These are phyloP conservation scores for Phytophthora idaei DNA, from an alignment of 352 stramenopile species.

Conservation along the genomic window DNA sequence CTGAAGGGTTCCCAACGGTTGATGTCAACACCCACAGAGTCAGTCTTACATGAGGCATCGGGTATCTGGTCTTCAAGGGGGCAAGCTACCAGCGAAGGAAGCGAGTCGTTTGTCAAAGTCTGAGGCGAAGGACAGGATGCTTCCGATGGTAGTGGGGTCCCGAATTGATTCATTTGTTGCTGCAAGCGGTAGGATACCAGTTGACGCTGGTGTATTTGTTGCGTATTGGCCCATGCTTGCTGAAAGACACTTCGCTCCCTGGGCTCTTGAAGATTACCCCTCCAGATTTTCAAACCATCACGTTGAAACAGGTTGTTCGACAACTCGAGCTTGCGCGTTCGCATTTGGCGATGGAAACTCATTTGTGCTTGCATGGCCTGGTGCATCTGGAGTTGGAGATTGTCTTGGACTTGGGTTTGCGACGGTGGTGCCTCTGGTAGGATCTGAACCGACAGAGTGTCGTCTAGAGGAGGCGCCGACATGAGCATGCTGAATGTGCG, in stretches of 20 bases:
- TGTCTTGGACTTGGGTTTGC: conserved; percentile 15
- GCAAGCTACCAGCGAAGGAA: conserved; percentile 12
- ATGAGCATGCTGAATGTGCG: conserved; percentile 19
- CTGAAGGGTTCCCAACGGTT: conserved; percentile 72
- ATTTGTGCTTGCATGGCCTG: conserved; percentile 83
- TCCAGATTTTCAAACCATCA: neutral
- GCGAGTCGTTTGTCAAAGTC: neutral
- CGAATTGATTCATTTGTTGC: conserved; percentile 11
- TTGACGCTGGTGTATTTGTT: conserved; percentile 27
- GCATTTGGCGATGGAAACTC: conserved; percentile 82
- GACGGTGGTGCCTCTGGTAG: neutral
- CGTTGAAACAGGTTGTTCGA: conserved; percentile 41
- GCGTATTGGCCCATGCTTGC: conserved; percentile 1
- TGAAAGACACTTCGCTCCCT: neutral
- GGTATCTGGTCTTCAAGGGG: conserved; percentile 6
- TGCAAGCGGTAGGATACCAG: conserved; percentile 1
- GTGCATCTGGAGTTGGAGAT: conserved; percentile 73
- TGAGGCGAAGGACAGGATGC: neutral
- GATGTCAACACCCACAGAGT: conserved; percentile 43
- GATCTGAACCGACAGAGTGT: conserved; percentile 14
- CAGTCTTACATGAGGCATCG: conserved; percentile 16
- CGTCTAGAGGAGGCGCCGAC: neutral
- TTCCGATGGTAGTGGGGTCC: neutral
- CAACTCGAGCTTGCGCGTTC: conserved; percentile 60
- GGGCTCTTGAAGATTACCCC: neutral